Conservation (phyloP, 2,329 filamentous ascomycete genomes). For the Fusarium sp. region DNA sequence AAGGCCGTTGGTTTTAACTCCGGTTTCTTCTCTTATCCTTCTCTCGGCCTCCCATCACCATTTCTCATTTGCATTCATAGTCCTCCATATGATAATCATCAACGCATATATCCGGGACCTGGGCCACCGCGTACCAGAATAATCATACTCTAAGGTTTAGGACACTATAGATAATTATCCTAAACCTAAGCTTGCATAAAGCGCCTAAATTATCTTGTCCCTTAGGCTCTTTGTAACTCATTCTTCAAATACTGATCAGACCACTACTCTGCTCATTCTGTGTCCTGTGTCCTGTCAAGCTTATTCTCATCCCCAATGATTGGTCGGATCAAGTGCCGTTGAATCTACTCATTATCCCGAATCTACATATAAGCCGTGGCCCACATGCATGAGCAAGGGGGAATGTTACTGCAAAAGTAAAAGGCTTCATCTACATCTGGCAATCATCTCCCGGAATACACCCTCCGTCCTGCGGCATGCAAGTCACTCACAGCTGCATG, state of each 20-base stretch:
- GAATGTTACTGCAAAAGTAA: background rate
- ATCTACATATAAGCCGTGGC: background rate
- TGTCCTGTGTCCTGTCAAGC: background rate
- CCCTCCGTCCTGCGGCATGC: background rate
- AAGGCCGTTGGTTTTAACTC: no score
- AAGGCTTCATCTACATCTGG: background rate
- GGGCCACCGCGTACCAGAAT: no score
- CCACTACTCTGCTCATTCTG: background rate
- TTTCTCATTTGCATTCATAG: no score
- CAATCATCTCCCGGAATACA: conserved; percentile 3
- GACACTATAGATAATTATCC: no score
- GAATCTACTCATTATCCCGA: background rate
- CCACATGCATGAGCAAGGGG: background rate
- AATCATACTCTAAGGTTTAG: no score
- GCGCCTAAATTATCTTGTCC: background rate
- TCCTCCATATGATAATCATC: no score
- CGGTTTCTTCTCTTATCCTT: no score
- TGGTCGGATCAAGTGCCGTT: background rate
- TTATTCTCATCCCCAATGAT: background rate
- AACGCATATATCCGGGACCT: no score
- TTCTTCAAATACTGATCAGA: background rate
- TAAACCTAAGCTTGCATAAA: background rate
- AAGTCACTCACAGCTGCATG: conserved; percentile 6
- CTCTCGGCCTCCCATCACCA: no score
- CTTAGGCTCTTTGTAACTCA: background rate